Percentiles rank a stretch among this genome's conserved stretches.
phyloP scores from a whole-genome alignment of 1,139 yeast genomes.

The Geotrichum bryndzae region DNA sequence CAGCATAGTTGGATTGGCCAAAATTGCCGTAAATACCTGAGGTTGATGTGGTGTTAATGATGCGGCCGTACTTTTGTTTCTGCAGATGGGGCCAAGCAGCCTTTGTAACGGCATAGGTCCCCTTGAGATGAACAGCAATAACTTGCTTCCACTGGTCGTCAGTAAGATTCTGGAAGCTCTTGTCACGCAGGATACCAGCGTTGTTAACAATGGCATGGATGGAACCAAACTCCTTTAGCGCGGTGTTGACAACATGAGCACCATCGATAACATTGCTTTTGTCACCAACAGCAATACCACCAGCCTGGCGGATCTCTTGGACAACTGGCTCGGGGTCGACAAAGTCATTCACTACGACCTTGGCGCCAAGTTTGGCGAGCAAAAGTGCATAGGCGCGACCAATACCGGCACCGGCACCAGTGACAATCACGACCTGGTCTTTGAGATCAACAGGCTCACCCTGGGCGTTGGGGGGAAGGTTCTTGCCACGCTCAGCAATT shows the following conservation, averaged over 20 bases:
- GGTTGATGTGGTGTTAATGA: constrained; percentile 86
- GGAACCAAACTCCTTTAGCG: constrained; percentile 69
- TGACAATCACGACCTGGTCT: constrained; percentile 81
- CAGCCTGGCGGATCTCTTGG: constrained; percentile 66
- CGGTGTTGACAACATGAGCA: constrained; percentile 70
- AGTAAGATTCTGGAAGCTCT: constrained; percentile 77
- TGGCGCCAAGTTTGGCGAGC: constrained; percentile 89
- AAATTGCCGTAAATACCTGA: constrained; percentile 96
- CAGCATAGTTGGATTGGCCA: constrained; percentile 94
- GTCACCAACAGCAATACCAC: constrained; percentile 81
- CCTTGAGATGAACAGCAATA: constrained; percentile 73
- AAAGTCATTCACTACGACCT: constrained; percentile 90
- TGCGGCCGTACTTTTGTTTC: constrained; percentile 73
- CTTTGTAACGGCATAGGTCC: constrained; percentile 76
- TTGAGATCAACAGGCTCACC: constrained; percentile 57
- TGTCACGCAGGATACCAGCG: constrained; percentile 92
- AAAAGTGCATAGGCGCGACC: constrained; percentile 85
- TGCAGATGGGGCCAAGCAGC: constrained; percentile 89
- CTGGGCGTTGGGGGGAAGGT: constrained; percentile 46
- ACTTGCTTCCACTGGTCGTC: constrained; percentile 82
- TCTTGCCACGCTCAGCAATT: constrained; percentile 32
- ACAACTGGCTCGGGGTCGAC: constrained; percentile 65
- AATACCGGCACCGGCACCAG: constrained; percentile 95
- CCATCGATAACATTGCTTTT: constrained; percentile 81
- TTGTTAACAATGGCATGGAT: constrained; percentile 85